These are phyloP conservation scores for Arachnomyces sp. DNA, from an alignment of 2,329 filamentous ascomycete species.

Conservation along the genomic window DNA sequence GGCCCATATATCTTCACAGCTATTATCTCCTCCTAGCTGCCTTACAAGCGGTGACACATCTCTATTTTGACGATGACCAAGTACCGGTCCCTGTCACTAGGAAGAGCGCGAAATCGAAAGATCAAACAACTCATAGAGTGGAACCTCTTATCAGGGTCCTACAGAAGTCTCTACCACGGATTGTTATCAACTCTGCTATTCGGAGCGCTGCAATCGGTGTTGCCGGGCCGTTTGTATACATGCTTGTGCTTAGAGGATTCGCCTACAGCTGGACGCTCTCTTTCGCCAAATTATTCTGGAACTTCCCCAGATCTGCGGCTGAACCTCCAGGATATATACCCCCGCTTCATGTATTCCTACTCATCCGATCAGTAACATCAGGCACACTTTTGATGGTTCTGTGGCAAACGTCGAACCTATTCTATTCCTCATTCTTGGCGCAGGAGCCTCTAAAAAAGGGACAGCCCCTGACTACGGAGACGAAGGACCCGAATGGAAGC, in stretches of 20 bases:
- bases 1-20: constrained; percentile 68
- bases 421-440: constrained; percentile 73
- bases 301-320: constrained; percentile 62
- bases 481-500: constrained; percentile 86
- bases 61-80: constrained; percentile 65
- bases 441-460: constrained; percentile 75
- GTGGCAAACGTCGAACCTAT: constrained; percentile 68
- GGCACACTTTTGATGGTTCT: constrained; percentile 60
- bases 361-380: constrained; percentile 51
- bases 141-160: constrained; percentile 32
- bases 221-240: constrained; percentile 52
- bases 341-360: constrained; percentile 50
- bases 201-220: constrained; percentile 34
- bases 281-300: constrained; percentile 65
- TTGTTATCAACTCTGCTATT: constrained; percentile 26
- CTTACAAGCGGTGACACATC: constrained; percentile 60
- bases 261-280: constrained; percentile 63
- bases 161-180: constrained; percentile 22
- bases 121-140: constrained; percentile 29
- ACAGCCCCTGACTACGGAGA: constrained; percentile 73
- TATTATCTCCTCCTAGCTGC: constrained; percentile 62
- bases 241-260: constrained; percentile 50
- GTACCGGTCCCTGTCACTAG: constrained; percentile 46
- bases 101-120: constrained; percentile 21
- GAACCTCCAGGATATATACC: constrained; percentile 45